phyloP scores from a whole-genome alignment of 441 rosid species.

The Eutrema salsugineum region DNA sequence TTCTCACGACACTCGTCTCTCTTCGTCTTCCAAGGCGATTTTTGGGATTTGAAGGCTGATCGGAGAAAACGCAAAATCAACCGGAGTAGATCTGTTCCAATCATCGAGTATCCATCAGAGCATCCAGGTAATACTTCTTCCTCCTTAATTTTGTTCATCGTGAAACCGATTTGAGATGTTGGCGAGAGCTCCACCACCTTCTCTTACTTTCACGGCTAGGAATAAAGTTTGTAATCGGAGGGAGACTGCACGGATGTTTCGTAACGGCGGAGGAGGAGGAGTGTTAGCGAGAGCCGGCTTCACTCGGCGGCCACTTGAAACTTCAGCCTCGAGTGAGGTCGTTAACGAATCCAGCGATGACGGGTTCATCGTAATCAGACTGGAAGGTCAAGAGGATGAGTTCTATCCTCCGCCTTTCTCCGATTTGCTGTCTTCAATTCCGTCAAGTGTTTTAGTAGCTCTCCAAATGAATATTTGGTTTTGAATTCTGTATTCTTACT shows the following conservation, averaged over 20 bases:
- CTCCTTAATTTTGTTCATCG: no score
- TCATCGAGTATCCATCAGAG: no score
- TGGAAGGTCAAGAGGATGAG: constrained; percentile 26
- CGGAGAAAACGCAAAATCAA: no score
- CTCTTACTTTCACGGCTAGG: constrained; percentile 13
- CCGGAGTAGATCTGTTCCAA: no score
- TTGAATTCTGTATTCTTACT: no score
- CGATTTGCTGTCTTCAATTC: constrained; percentile 33
- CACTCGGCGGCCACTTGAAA: constrained; percentile 38
- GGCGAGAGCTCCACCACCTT: constrained; percentile 31
- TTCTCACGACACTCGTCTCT: no score
- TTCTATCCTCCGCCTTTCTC: constrained; percentile 32
- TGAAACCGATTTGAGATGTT: no score
- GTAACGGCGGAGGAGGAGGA: constrained; percentile 6
- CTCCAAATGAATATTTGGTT: neutral
- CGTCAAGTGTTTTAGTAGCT: constrained; percentile 23
- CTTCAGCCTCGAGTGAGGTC: constrained; percentile 35
- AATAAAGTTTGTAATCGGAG: neutral
- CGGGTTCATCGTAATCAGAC: constrained; percentile 43
- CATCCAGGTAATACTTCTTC: no score
- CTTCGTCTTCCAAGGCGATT: no score
- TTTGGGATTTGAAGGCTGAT: no score
- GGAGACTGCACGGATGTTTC: constrained; percentile 5
- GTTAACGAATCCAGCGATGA: constrained; percentile 45
- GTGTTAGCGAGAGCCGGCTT: constrained; percentile 25